Percentiles rank a stretch among this genome's conserved stretches.
phyloP scores from a whole-genome alignment of 2,329 filamentous ascomycete species.

The Fusarium redolens region DNA sequence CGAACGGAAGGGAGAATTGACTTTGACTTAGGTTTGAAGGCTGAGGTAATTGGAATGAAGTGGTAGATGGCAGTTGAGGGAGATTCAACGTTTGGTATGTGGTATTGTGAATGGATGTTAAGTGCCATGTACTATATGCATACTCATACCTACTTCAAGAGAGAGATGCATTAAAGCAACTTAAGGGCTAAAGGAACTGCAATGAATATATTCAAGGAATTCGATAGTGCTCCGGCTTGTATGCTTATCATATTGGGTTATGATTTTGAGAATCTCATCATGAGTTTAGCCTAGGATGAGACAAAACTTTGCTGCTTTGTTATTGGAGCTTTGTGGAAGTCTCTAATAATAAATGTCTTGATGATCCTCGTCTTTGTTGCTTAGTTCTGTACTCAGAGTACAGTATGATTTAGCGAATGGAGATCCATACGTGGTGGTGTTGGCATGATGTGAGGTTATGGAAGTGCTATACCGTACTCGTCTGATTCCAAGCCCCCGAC shows the following conservation, averaged over 20 bases:
- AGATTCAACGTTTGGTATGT: neutral
- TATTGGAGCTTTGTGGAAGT: neutral
- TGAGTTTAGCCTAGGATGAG: neutral
- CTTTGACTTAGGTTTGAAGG: neutral
- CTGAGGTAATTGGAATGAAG: neutral
- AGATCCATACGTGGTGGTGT: neutral
- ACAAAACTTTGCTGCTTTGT: neutral
- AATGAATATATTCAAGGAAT: neutral
- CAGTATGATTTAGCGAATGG: neutral
- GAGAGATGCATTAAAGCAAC: neutral
- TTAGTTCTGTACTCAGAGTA: neutral
- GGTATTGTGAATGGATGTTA: neutral
- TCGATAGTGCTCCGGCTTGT: neutral
- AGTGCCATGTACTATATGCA: neutral
- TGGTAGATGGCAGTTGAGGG: neutral
- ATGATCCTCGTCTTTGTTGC: neutral
- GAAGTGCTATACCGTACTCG: neutral
- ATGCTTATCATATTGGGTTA: neutral
- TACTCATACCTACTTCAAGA: neutral
- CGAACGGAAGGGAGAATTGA: neutral
- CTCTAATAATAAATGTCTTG: neutral
- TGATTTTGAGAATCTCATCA: neutral
- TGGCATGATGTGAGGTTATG: slow-evolving; percentile 9
- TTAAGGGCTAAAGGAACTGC: neutral
- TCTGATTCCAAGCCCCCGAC: neutral